Base-by-base conservation (phyloP, 2,329 filamentous ascomycete genomes). In the Aspergillus vadensis region DNA sequence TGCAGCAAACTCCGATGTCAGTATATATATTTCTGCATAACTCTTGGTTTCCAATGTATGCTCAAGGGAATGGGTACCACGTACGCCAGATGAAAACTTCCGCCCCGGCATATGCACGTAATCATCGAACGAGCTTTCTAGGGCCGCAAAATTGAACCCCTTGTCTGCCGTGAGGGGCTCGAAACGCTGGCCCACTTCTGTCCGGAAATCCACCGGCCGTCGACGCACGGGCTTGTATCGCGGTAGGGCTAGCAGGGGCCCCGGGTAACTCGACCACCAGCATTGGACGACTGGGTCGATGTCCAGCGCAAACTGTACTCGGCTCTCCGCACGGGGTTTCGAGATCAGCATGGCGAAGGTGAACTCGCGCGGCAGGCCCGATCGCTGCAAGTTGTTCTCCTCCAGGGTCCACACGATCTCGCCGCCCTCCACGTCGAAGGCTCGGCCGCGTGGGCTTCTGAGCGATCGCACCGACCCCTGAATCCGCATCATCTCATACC, bases 361-460 rank as follows among this genome's bases (percentile, higher is more conserved):
- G 53, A 83, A 82, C 59, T 83, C 81, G 8, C 81, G 75, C 9
- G 81, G 81, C 4, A 83, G 67, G 2, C 81, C 81, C 4, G 79
- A 81, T 23, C 77, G 74, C 63, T 83, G 81, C 8, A 83, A 69
- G 39, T 67, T 63, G 58, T 83, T 83, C 56, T 83, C 81, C 57
- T 81, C 79, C 1, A 83, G 71, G 4, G 81, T 81, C 81, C 81
- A 83, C 14, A 83, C 76, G 8, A 82, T 73, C 62, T 80, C 77
- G 2, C 74, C 79, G 48, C 80, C 77, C 51, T 81, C 77, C 3
- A 79, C 67, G 54, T 79, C 77, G 55, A 74, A 78, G 8, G 73
- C 65, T 4, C 64, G 68, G 14, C 74, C 76, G 5, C 68, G 62
- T 5, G 72, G 66, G 49, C 73, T 79, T 44, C 72, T 73, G 30